A percentile compares a stretch with the other conserved stretches of the same genome.
Conservation (phyloP, 2,329 filamentous ascomycete species). For the Didymella pomorum region DNA sequence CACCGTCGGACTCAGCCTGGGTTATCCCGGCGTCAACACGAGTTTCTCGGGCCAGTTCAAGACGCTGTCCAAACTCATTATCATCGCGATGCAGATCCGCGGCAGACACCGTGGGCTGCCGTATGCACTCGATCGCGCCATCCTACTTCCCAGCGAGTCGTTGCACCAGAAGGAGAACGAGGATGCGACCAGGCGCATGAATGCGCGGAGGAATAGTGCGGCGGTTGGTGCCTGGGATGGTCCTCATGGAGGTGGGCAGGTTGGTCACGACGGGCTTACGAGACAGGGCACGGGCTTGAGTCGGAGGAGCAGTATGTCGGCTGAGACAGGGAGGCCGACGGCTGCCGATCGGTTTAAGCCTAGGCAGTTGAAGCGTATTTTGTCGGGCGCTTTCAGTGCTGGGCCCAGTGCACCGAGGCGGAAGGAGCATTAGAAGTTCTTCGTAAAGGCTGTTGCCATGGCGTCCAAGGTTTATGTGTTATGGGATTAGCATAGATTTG, state of each 20-base stretch:
- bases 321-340: conserved; percentile 3
- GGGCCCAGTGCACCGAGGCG: conserved; percentile 25
- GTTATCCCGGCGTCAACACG: conserved; percentile 77
- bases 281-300: conserved; percentile 34
- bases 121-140: conserved; percentile 73
- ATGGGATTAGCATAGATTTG: neutral
- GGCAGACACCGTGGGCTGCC: conserved; percentile 71
- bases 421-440: conserved; percentile 11
- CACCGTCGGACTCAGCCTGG: conserved; percentile 89
- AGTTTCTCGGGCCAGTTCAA: conserved; percentile 86
- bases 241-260: too few relatives aligned
- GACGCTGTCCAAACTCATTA: conserved; percentile 70
- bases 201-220: conserved; percentile 37
- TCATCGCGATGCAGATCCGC: conserved; percentile 72
- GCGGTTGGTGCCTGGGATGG: conserved; percentile 21
- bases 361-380: conserved; percentile 30
- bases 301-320: conserved; percentile 27
- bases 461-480: neutral
- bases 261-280: conserved; percentile 22
- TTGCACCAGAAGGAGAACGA: conserved; percentile 67
- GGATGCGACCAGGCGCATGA: conserved; percentile 56
- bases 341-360: conserved; percentile 27
- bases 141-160: conserved; percentile 72
- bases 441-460: neutral
- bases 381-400: conserved; percentile 36